phyloP scores from a whole-genome alignment of 305 asterid genomes.

The Euphrasia arctica region DNA sequence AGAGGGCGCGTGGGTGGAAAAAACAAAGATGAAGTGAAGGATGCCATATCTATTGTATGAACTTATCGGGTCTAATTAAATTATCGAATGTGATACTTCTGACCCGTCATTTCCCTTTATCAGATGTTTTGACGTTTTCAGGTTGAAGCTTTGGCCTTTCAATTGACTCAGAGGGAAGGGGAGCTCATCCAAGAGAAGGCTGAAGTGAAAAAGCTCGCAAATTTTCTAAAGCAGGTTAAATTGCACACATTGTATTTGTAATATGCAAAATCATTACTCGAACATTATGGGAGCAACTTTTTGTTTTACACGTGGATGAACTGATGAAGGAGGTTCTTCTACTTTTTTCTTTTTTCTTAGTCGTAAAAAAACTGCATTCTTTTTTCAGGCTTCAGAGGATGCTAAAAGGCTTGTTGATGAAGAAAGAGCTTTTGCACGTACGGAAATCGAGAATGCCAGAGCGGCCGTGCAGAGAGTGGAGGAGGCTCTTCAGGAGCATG shows the following conservation, averaged over 20 bases:
- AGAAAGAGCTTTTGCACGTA: constrained; percentile 88
- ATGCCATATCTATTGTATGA: constrained; percentile 89
- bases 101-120: constrained; percentile 9
- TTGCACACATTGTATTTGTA: constrained; percentile 1
- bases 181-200: constrained; percentile 91
- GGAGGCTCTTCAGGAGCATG: constrained; percentile 96
- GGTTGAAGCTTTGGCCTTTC: constrained; percentile 95
- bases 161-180: constrained; percentile 92
- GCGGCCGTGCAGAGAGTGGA: constrained; percentile 97
- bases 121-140: constrained; percentile 27
- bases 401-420: constrained; percentile 89
- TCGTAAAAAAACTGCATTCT: background rate
- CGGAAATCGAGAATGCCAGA: constrained; percentile 95
- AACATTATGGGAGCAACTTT: background rate
- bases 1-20: constrained; percentile 79
- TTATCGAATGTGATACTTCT: background rate
- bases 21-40: constrained; percentile 91
- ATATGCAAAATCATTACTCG: background rate
- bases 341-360: background rate
- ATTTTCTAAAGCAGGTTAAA: constrained; percentile 83
- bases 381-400: constrained; percentile 87
- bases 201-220: constrained; percentile 92
- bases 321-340: constrained; percentile 69
- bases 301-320: constrained; percentile 65
- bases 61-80: constrained; percentile 14